Evolutionary conservation across 2,329 filamentous ascomycete species (phyloP), one percentile per base, ranked within the genome.

Genomic region (Tetracladium maxilliforme): DNA sequence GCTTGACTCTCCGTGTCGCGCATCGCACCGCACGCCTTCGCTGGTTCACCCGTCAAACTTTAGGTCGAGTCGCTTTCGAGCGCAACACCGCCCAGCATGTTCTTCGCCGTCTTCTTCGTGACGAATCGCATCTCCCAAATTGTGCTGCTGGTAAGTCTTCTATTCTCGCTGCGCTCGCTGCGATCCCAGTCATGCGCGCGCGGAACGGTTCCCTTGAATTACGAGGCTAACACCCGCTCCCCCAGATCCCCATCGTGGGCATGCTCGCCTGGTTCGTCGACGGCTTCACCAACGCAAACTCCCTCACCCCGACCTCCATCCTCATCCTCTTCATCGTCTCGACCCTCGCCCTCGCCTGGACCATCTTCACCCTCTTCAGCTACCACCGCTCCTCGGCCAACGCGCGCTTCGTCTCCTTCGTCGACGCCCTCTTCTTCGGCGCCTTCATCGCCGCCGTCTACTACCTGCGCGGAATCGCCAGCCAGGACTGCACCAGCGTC

Each of bases 241-340:
- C 16, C 19, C 35, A 76, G 70, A 72, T 74, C 43, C 70, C 70
- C 21, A 61, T 54, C 14, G 60, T 77, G 47, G 70, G 71, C 49
- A 74, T 77, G 64, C 63, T 75, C 26, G 61, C 66, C 38, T 76
- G 63, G 56, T 76, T 77, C 43, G 64, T 77, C 35, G 49, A 74
- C 47, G 57, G 59, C 36, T 75, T 67, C 49, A 58, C 64, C 38
- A 43, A 51, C 26, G 40, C 47, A 39, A 74, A 76, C 48, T 43
- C 55, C 31, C 54, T 75, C 25, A 71, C 70, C 1, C 72, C 71
- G 14, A 53, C 59, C 46, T 67, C 65, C 44, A 62, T 76, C 45
- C 64, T 78, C 31, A 54, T 76, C 36, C 57, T 76, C 37, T 77
- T 77, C 60, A 74, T 77, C 53, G 65, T 73, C 32, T 65, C 64